Base-by-base conservation (phyloP, 23 red algal species). In the Gracilariopsis chorda region DNA sequence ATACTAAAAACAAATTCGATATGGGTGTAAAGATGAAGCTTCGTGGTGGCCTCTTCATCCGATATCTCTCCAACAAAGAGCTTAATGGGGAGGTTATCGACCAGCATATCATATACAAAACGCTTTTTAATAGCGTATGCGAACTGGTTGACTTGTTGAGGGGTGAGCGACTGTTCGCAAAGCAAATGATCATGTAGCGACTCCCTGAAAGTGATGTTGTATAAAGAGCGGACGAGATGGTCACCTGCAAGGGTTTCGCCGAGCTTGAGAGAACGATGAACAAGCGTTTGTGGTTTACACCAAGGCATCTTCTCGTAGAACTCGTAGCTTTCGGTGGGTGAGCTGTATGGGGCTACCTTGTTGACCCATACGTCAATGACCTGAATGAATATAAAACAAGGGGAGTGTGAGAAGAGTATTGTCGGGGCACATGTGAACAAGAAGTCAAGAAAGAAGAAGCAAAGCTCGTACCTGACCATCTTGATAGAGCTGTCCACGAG, bases 261-360 rank as follows among this genome's bases (percentile, higher is more conserved):
- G 14, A 91, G 88, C 30, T 75, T 68, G 3, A 91, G 88, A 1
- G 57, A 57, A 41, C 88, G 88, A 32, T 91, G 88, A 27, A 82
- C 73, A 20, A 91, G 73, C 44, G 48, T 49, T 36, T 52, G 51
- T 21, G 77, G 88, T 60, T 46, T 52, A 52, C 88, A 91, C 88
- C 88, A 91, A n/a, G 88, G 46, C 11, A 91, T 21, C 45, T 68
- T 75, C 8, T 91, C 88, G 42, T 76, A 91, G 47, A 82, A 91
- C 27, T 59, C 74, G 59, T 91, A 91, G 48, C 75, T 82, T 62
- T 91, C 88, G 7, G 88, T 91, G 4, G 88, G 88, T 11, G 88
- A 91, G 36, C 28, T 91, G 62, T 91, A 91, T 25, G 88, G 88
- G 13, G 70, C 88, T 35, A 91, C 58, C 69, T 91, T 91, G 88